Evolutionary conservation across 1,284 basidiomycete species (phyloP).

Genomic region (Athelia psychrophila): DNA sequence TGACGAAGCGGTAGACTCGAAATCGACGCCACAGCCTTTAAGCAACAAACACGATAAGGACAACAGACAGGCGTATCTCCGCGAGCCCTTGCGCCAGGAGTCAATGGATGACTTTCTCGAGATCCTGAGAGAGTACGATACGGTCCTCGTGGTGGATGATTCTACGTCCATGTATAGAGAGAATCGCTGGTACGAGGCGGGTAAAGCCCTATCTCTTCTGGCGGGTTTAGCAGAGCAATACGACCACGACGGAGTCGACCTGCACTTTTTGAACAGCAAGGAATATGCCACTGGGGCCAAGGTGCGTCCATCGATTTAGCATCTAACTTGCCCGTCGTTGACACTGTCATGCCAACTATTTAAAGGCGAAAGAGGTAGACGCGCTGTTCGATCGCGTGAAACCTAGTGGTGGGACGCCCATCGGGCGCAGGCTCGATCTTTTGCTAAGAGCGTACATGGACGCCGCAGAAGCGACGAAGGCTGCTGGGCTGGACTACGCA

Average conservation of each 20-base stretch:
- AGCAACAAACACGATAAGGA: no score
- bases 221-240: slow-evolving; percentile 41
- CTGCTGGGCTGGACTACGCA: slow-evolving; percentile 29
- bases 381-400: slow-evolving; percentile 39
- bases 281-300: slow-evolving; percentile 30
- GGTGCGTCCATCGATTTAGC: slow-evolving; percentile 19
- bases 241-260: slow-evolving; percentile 48
- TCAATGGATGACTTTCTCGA: no score
- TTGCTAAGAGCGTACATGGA: slow-evolving; percentile 45
- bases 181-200: slow-evolving; percentile 27
- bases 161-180: no score
- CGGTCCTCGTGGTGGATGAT: no score
- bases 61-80: no score
- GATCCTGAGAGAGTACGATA: no score
- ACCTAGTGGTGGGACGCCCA: slow-evolving; percentile 46
- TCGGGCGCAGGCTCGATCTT: slow-evolving; percentile 45
- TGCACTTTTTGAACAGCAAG: slow-evolving; percentile 44
- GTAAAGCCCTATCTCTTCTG: slow-evolving; percentile 37
- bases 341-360: not conserved
- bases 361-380: slow-evolving; percentile 21
- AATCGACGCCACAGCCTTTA: no score
- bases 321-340: slow-evolving; percentile 3
- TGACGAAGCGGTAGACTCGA: no score
- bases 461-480: slow-evolving; percentile 36
- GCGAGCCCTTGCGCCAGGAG: no score